Base-by-base conservation (phyloP, 768 basidiomycete genomes). In the Suillus spraguei region DNA sequence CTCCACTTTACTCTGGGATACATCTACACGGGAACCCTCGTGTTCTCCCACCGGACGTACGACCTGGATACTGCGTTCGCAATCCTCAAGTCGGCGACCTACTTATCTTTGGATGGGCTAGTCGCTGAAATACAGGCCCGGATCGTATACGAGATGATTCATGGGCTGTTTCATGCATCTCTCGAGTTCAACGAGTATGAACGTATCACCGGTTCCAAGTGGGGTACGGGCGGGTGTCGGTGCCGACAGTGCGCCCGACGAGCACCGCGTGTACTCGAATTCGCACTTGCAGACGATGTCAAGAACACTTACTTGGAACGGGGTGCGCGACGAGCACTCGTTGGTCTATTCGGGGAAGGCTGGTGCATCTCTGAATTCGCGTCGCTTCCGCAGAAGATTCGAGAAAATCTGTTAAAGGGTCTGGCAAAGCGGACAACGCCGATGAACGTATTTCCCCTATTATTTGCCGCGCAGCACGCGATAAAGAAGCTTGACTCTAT, bases 1-100 rank as follows among this genome's bases (percentile, higher is more conserved):
- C 82, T 97, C 5, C 94, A 97, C 72, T 98, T 98, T 74, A 94
- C 94, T 44, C 85, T 98, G 54, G 95, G 95, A 4, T 98, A 91
- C 77, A 87, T 99, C 53, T 99, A 99, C 71, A 93, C 95, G 5
- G 97, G 97, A 49, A 97, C 95, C 5, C 89, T 99, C 52, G 82
- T 90, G 35, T 97, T 99, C 74, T 95, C 93, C 4, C 92, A 98
- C 69, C 83, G 97, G 16, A 88, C 92, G 1, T 97, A 94, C 76
- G 97, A 99, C 78, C 87, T 99, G 68, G 83, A 88, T 50, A 98
- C 95, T 17, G 91, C 92, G 0, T 94, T 99, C 73, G 86, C 91
- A 65, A 94, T 99, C 69, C 86, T 95, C 74, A 87, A 89, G 44
- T 87, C 93, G 1, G 88, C 96, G 1, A 79, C 82, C 11, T 98